Base-by-base conservation (phyloP, 352 stramenopile genomes). In the Phytophthora quininea region DNA sequence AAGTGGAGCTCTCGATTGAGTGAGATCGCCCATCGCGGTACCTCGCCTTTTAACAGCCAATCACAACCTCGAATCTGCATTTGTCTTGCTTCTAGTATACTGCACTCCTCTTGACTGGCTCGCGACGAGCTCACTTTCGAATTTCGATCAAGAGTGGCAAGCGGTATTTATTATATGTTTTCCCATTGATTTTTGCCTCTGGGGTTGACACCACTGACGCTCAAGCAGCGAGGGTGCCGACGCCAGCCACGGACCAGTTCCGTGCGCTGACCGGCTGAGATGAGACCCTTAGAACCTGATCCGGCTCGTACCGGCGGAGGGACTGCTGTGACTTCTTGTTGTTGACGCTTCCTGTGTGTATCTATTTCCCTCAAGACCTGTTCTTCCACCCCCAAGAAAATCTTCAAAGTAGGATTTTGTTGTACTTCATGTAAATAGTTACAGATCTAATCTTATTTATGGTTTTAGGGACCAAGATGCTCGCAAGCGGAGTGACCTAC, bases 401-500 rank as follows among this genome's bases (percentile, higher is more conserved):
- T 42, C 27, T 42, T 37, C 49, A 14, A 6, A 30, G 29, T 27
- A 30, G 3, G 19, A 29, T 29, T 49, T 30, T 19, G 15, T 49
- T 49, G 24, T 6, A 49, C 24, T 49, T 8, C 19, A n/a, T 49
- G 19, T 24, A 7, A 40, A 54, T 29, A 57, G 40, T 31, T 30
- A 46, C 7, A 15, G 6, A 8, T 24, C 19, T 24, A 0, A 24
- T 24, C 19, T 24, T 24, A 24, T 24, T 24, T 24, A 24, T 24
- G 19, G 19, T 24, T 24, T 0, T 24, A 24, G 19, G 19, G 19
- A 24, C 19, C 50, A 62, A 57, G n/a, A 91, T 91, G 80, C 74
- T 91, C 31, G 64, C 71, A 8, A 74, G 64, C 47, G 68, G 35
- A 49, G 80, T 76, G 3, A 85, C 73, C 15, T 91, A 92, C 67